phyloP scores from a whole-genome alignment of 2,329 filamentous ascomycete species.

The Kalaharituber pfeilii region DNA sequence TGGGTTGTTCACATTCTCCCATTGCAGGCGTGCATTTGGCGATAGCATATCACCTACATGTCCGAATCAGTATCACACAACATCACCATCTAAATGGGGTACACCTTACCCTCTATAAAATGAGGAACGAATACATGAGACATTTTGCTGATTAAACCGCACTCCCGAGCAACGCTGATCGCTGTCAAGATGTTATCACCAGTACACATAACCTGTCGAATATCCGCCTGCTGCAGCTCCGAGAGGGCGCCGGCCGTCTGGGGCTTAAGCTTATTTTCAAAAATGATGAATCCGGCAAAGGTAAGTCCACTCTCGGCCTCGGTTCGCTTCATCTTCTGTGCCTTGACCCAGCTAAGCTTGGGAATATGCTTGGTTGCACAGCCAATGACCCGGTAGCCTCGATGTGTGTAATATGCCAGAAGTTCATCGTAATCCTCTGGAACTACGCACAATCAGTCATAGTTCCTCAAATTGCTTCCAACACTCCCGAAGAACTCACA shows the following conservation, averaged over 20 bases:
- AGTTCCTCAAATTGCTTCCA: constrained; percentile 3
- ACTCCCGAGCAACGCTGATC: constrained; percentile 86
- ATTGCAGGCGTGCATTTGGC: constrained; percentile 54
- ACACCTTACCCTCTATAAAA: constrained; percentile 46
- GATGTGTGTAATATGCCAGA: constrained; percentile 78
- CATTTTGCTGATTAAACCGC: constrained; percentile 58
- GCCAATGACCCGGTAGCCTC: constrained; percentile 89
- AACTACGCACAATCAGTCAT: constrained; percentile 38
- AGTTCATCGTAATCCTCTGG: constrained; percentile 80
- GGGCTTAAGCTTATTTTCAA: constrained; percentile 94
- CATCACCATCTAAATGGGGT: not conserved
- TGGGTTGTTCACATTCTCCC: constrained; percentile 90
- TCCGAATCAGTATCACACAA: not conserved
- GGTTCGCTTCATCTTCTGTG: constrained; percentile 77
- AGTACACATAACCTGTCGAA: constrained; percentile 88
- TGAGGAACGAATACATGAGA: constrained; percentile 87
- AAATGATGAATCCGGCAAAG: constrained; percentile 92
- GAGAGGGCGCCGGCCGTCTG: constrained; percentile 64
- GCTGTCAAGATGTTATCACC: constrained; percentile 96
- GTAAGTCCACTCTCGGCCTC: constrained; percentile 71
- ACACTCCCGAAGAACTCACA: constrained; percentile 35
- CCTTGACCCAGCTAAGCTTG: constrained; percentile 82
- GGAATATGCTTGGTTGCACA: constrained; percentile 78
- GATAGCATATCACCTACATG: constrained; percentile 44
- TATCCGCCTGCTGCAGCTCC: constrained; percentile 66